A percentile compares a stretch with the other conserved stretches of the same genome.
Evolutionary conservation across 2,329 filamentous ascomycete species (phyloP).

Genomic region (Xylariaceae sp.): DNA sequence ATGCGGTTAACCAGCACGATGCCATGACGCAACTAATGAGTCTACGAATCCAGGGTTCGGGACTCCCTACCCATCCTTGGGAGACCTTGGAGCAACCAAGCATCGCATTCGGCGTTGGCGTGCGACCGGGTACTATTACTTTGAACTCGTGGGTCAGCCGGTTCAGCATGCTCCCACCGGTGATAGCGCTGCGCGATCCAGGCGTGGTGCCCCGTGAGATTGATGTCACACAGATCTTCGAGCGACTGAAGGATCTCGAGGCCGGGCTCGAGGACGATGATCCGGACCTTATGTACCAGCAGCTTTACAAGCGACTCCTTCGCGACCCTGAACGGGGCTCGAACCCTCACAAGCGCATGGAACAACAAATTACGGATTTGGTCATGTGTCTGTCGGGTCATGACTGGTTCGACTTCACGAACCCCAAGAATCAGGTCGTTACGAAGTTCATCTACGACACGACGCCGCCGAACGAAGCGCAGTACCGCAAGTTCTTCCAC

Average conservation of each 20-base stretch:
- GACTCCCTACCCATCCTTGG: slow-evolving; percentile 52
- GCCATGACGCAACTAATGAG: slow-evolving; percentile 58
- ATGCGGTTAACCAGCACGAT: slow-evolving; percentile 49
- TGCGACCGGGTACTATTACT: slow-evolving; percentile 64
- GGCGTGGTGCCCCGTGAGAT: slow-evolving; percentile 58
- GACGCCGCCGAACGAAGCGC: slow-evolving; percentile 49
- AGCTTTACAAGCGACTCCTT: slow-evolving; percentile 63
- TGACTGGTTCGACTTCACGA: slow-evolving; percentile 70
- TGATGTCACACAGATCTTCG: slow-evolving; percentile 53
- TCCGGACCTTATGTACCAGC: slow-evolving; percentile 54
- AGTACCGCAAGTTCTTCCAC: slow-evolving; percentile 67
- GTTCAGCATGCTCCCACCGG: slow-evolving; percentile 52
- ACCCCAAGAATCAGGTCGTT: slow-evolving; percentile 65
- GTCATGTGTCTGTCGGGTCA: slow-evolving; percentile 64
- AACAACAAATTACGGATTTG: slow-evolving; percentile 69
- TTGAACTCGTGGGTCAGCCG: slow-evolving; percentile 64
- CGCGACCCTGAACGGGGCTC: slow-evolving; percentile 61
- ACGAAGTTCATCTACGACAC: slow-evolving; percentile 68
- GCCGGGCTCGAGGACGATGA: slow-evolving; percentile 44
- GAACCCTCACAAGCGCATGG: slow-evolving; percentile 59
- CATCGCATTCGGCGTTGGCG: slow-evolving; percentile 63
- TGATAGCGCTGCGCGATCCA: slow-evolving; percentile 55
- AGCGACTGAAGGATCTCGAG: slow-evolving; percentile 57
- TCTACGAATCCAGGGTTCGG: slow-evolving; percentile 43
- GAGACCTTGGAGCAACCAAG: slow-evolving; percentile 71